phyloP scores from a whole-genome alignment of 73 alveolate species.

The Vitrella brassicaformis region DNA sequence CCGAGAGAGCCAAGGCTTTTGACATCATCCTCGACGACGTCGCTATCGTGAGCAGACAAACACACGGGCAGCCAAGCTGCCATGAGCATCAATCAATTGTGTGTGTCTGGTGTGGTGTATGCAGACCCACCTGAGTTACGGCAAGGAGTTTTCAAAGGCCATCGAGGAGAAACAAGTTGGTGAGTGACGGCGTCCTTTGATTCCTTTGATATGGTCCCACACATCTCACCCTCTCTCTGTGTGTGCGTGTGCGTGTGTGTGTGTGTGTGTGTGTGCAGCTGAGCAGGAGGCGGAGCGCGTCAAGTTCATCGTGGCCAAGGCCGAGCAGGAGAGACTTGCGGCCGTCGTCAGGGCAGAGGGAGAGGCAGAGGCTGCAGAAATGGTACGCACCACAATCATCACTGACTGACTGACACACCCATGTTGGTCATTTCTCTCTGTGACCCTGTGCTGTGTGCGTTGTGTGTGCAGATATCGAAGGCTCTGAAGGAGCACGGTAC shows the following conservation, averaged over 20 bases:
- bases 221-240: background rate
- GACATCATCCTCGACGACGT: conserved; percentile 53
- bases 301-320: conserved; percentile 32
- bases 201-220: background rate
- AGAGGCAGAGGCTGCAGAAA: conserved; percentile 38
- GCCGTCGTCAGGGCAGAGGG: conserved; percentile 43
- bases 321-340: conserved; percentile 37
- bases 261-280: conserved; percentile 24
- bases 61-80: too few species aligned
- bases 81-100: too few species aligned
- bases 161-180: conserved; percentile 25
- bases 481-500: conserved; percentile 33
- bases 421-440: background rate
- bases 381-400: background rate
- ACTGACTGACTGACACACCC: background rate
- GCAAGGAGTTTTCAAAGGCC: conserved; percentile 64
- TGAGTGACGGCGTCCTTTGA: background rate
- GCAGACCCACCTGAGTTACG: conserved; percentile 50
- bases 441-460: background rate
- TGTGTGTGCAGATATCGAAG: background rate
- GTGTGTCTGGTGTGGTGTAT: too few species aligned
- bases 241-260: conserved; percentile 26
- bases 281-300: conserved; percentile 43
- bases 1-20: conserved; percentile 50
- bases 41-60: conserved; percentile 33